phyloP scores from a whole-genome alignment of 805 yeast species.

The Torulaspora delbrueckii region DNA sequence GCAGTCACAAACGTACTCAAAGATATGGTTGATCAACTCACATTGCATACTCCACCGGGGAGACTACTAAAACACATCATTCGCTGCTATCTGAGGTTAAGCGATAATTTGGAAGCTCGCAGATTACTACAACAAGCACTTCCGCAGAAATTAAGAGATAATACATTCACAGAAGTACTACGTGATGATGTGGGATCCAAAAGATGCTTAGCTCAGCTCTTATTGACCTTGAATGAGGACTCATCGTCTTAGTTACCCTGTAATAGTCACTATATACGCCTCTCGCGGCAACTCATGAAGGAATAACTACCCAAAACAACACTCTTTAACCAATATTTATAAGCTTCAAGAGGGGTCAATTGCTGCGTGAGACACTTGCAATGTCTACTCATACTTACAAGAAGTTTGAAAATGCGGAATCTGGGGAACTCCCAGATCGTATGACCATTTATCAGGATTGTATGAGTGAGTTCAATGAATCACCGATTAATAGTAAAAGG shows the following conservation, averaged over 20 bases:
- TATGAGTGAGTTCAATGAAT: slow-evolving; percentile 83
- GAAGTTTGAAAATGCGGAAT: slow-evolving; percentile 71
- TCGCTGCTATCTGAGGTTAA: slow-evolving; percentile 83
- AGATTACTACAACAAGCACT: slow-evolving; percentile 75
- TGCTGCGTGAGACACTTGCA: slow-evolving; percentile 3
- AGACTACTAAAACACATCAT: slow-evolving; percentile 88
- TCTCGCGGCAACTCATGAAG: neutral
- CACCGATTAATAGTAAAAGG: slow-evolving; percentile 82
- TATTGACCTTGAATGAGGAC: slow-evolving; percentile 56
- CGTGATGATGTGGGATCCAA: slow-evolving; percentile 87
- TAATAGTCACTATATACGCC: slow-evolving; percentile 1
- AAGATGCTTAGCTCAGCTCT: slow-evolving; percentile 76
- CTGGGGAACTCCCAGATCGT: slow-evolving; percentile 75
- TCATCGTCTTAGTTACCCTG: slow-evolving; percentile 4
- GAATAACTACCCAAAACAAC: neutral
- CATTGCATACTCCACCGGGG: slow-evolving; percentile 63
- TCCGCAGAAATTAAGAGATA: slow-evolving; percentile 77
- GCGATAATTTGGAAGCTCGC: slow-evolving; percentile 88
- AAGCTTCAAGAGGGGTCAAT: slow-evolving; percentile 5
- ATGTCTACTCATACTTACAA: slow-evolving; percentile 86
- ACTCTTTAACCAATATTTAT: neutral
- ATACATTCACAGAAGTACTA: slow-evolving; percentile 67
- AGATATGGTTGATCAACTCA: slow-evolving; percentile 82
- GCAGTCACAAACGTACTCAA: slow-evolving; percentile 88
- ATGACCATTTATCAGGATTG: slow-evolving; percentile 98